Conservation (phyloP, 306 rosid genomes). For the Hippophae gyantsensis region DNA sequence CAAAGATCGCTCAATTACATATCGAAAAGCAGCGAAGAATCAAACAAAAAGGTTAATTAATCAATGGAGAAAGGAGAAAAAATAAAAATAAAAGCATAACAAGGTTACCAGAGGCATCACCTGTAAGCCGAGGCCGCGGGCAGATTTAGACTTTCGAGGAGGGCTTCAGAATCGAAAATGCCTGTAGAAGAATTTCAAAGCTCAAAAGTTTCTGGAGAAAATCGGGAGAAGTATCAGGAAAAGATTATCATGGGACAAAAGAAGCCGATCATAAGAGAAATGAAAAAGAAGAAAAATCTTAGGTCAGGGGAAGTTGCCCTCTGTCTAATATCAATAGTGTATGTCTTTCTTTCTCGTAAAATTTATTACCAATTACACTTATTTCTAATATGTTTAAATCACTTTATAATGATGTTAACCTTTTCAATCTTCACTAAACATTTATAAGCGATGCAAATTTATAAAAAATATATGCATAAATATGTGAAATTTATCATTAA, state of each 20-base stretch:
- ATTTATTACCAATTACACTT: no score
- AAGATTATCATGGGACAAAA: slow-evolving; percentile 21
- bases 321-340: no score
- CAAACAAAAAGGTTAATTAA: neutral
- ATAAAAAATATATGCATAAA: no score
- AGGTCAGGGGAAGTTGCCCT: no score
- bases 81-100: neutral
- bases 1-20: neutral
- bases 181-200: slow-evolving; percentile 1
- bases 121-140: slow-evolving; percentile 42
- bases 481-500: no score
- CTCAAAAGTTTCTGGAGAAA: slow-evolving; percentile 11
- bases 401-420: no score
- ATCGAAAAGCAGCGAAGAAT: neutral
- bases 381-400: no score
- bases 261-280: slow-evolving; percentile 7
- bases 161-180: slow-evolving; percentile 10
- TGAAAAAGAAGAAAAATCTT: neutral
- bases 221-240: slow-evolving; percentile 13
- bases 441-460: no score
- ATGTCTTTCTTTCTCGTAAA: no score
- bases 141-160: slow-evolving; percentile 13
- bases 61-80: neutral
- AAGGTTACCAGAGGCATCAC: slow-evolving; percentile 22
- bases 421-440: no score